These are phyloP conservation scores for Saccharomycodes ludwigii DNA, from an alignment of 805 yeast genomes.

Conservation along the genomic window DNA sequence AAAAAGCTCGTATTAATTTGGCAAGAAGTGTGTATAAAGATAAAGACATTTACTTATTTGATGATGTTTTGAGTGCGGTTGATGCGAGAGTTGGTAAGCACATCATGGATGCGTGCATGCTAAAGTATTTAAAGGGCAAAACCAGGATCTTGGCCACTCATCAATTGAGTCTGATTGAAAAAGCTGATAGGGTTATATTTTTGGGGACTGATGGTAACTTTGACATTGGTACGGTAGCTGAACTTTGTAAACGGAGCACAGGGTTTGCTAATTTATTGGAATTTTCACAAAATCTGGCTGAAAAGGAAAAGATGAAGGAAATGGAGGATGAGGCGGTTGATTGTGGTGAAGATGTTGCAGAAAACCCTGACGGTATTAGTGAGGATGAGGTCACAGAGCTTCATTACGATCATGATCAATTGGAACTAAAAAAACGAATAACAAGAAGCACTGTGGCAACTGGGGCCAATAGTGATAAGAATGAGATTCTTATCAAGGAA, in stretches of 20 bases:
- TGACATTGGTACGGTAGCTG: slow-evolving; percentile 47
- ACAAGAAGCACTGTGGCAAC: slow-evolving; percentile 10
- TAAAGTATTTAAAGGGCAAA: slow-evolving; percentile 40
- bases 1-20: slow-evolving; percentile 67
- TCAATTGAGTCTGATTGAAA: slow-evolving; percentile 57
- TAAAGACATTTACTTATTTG: slow-evolving; percentile 55
- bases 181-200: slow-evolving; percentile 60
- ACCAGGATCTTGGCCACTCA: slow-evolving; percentile 79
- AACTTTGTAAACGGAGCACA: slow-evolving; percentile 32
- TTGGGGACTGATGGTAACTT: slow-evolving; percentile 52
- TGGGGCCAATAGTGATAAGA: slow-evolving; percentile 2
- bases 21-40: slow-evolving; percentile 72
- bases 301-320: slow-evolving; percentile 6
- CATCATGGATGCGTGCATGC: slow-evolving; percentile 56
- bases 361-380: background rate
- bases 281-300: slow-evolving; percentile 26
- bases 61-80: slow-evolving; percentile 76
- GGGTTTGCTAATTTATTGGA: slow-evolving; percentile 42
- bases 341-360: slow-evolving; percentile 4
- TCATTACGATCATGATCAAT: background rate
- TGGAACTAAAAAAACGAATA: slow-evolving; percentile 11
- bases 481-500: slow-evolving; percentile 2
- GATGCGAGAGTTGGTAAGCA: slow-evolving; percentile 81
- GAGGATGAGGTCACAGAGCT: slow-evolving; percentile 10
- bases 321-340: slow-evolving; percentile 6